Evolutionary conservation across 345 rosid species (phyloP).

Genomic region (Populus nigra): DNA sequence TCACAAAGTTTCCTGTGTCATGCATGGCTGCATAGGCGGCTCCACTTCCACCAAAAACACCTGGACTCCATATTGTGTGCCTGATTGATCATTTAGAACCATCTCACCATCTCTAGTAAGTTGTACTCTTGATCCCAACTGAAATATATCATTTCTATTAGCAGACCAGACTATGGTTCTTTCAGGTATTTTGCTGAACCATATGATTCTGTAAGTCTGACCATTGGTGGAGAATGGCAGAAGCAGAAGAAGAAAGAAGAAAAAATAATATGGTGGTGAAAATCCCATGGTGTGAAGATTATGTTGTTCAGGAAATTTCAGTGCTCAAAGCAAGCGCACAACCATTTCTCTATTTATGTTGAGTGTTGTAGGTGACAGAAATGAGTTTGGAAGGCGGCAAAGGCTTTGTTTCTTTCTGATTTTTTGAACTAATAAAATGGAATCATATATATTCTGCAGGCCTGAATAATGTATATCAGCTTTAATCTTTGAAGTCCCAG

Average conservation of each 20-base stretch:
- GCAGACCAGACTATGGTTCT: conserved; percentile 55
- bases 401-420: no score
- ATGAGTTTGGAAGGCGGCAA: no score
- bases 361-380: no score
- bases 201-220: no score
- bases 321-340: no score
- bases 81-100: conserved; percentile 34
- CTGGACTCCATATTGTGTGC: conserved; percentile 30
- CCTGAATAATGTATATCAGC: no score
- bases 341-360: no score
- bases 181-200: conserved; percentile 41
- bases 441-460: no score
- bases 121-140: conserved; percentile 37
- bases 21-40: conserved; percentile 44
- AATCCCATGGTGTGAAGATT: not conserved
- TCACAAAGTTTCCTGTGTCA: conserved; percentile 53
- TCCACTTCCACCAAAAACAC: conserved; percentile 10
- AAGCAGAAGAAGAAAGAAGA: conserved; percentile 15
- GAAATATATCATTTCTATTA: conserved; percentile 25
- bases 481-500: no score
- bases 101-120: conserved; percentile 36
- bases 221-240: no score
- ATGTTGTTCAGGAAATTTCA: no score
- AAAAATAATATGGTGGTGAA: not conserved
- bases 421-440: no score